Evolutionary conservation across 2,329 filamentous ascomycete species (phyloP), one percentile per base, ranked within the genome.

Genomic region (Pseudogymnoascus verrucosus): DNA sequence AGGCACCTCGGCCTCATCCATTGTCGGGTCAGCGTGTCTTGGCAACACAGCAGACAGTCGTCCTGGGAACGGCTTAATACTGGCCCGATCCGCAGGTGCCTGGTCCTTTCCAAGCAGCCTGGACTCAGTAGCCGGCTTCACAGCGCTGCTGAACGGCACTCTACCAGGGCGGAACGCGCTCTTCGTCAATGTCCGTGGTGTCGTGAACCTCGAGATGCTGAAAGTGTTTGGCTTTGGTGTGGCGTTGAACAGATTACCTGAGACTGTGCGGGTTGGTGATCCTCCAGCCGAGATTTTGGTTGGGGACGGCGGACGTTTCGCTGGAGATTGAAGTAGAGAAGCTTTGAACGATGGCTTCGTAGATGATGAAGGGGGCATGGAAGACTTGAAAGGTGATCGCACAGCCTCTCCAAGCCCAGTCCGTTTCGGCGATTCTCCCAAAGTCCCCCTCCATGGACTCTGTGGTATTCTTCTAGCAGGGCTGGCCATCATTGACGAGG

Each of bases 351-450:
- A 66, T 21, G 31, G 65, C 28, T 70, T 68, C 21, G 68, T 65
- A 21, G 71, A 63, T 40, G 67, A 65, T 14, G 70, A 65, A 36
- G 71, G 69, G 4, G 40, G 36, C 59, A 61, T 61, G n/a, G 36
- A 39, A 42, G 64, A 63, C 62, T 71, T 73, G 65, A 74, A 71
- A 21, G 72, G 70, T 1, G 71, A 72, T 37, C 68, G 64, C 61
- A 71, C 63, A 39, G 68, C 68, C 16, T 68, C 68, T 19, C 69
- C 68, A 14, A 72, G 61, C 7, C 65, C 62, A 10, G 77, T 71
- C 37, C 78, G 76, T 70, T 83, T 84, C 1, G 84, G 81, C 0
- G 84, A 84, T 1, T 82, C 83, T 66, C 78, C 83, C 71, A 86
- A 75, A 0, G 78, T 74, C 23, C 85, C 84, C 68, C 82, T 86